A percentile compares a stretch with the other conserved stretches of the same genome.
phyloP scores from a whole-genome alignment of 768 basidiomycete species.

The Russula dissimulans region DNA sequence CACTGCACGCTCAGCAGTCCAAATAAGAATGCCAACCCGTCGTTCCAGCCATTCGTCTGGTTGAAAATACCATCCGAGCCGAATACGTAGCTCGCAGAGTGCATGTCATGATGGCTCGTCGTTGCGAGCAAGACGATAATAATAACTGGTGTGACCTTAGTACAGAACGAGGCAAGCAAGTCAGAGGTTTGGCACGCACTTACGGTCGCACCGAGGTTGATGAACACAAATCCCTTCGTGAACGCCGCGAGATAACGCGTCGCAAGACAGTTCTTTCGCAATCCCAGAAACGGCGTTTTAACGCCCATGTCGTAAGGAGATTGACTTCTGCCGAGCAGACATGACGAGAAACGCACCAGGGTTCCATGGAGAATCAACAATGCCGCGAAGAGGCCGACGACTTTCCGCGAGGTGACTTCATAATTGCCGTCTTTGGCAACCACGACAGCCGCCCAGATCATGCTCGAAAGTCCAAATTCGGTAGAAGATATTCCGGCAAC shows the following conservation, averaged over 20 bases:
- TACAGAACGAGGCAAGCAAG: not conserved
- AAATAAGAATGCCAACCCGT: slow-evolving; percentile 75
- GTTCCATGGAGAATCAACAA: slow-evolving; percentile 72
- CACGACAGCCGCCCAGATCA: slow-evolving; percentile 72
- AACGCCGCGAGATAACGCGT: slow-evolving; percentile 67
- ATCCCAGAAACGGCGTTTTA: not conserved
- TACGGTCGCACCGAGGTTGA: slow-evolving; percentile 76
- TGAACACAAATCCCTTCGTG: slow-evolving; percentile 73
- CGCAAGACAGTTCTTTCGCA: slow-evolving; percentile 51
- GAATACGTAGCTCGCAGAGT: slow-evolving; percentile 72
- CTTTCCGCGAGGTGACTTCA: slow-evolving; percentile 56
- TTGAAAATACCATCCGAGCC: slow-evolving; percentile 67
- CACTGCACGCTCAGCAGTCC: slow-evolving; percentile 83
- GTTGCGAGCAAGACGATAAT: slow-evolving; percentile 76
- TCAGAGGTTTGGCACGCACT: slow-evolving; percentile 30
- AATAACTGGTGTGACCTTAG: slow-evolving; percentile 46
- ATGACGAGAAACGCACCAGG: slow-evolving; percentile 33
- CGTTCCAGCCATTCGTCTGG: slow-evolving; percentile 70
- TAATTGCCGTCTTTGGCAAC: slow-evolving; percentile 54
- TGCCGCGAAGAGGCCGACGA: slow-evolving; percentile 68
- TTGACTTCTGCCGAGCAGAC: not conserved
- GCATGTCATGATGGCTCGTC: slow-evolving; percentile 69
- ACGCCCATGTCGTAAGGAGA: not conserved
- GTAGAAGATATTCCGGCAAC: slow-evolving; percentile 81
- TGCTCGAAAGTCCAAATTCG: slow-evolving; percentile 70